These are phyloP conservation scores for Alternaria triticimaculans DNA, from an alignment of 2,329 filamentous ascomycete genomes.

Conservation along the genomic window DNA sequence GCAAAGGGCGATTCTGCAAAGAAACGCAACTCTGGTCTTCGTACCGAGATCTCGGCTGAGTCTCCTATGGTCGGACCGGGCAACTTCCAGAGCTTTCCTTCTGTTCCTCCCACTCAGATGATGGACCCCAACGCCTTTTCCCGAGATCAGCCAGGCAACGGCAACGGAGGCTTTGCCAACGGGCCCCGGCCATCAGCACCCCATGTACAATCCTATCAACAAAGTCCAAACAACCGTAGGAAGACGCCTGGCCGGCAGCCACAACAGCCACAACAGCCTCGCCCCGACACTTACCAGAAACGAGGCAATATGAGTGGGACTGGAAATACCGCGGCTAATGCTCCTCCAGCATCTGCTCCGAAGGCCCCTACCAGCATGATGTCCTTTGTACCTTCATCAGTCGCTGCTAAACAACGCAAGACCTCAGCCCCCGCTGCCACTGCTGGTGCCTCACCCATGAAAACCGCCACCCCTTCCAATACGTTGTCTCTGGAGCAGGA, in stretches of 20 bases:
- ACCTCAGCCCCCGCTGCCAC: conserved; percentile 24
- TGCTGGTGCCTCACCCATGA: conserved; percentile 21
- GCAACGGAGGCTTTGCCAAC: conserved; percentile 17
- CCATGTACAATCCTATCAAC: conserved; percentile 32
- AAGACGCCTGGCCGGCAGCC: conserved; percentile 31
- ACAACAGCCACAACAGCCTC: conserved; percentile 30
- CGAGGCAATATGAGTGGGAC: conserved; percentile 19
- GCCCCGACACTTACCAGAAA: conserved; percentile 31
- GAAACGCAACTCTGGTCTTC: conserved; percentile 52
- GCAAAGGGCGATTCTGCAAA: conserved; percentile 51
- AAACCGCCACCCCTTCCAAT: conserved; percentile 24
- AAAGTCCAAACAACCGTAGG: conserved; percentile 31
- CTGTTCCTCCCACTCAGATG: conserved; percentile 20
- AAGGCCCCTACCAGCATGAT: conserved; percentile 37
- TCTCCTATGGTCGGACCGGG: conserved; percentile 35
- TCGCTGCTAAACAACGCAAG: conserved; percentile 41
- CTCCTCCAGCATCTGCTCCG: conserved; percentile 20
- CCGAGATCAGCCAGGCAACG: conserved; percentile 23
- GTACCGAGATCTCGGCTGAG: conserved; percentile 51
- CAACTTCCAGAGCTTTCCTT: conserved; percentile 33
- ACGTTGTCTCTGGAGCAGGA: conserved; percentile 43
- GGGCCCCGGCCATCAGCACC: conserved; percentile 36
- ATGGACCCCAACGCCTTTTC: conserved; percentile 29
- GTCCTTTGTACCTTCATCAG: conserved; percentile 47
- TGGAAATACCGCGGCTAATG: conserved; percentile 18